Percentiles rank a stretch among this genome's conserved stretches.
Evolutionary conservation across 345 rosid genomes (phyloP).

Genomic region (Atalantia buxifolia): DNA sequence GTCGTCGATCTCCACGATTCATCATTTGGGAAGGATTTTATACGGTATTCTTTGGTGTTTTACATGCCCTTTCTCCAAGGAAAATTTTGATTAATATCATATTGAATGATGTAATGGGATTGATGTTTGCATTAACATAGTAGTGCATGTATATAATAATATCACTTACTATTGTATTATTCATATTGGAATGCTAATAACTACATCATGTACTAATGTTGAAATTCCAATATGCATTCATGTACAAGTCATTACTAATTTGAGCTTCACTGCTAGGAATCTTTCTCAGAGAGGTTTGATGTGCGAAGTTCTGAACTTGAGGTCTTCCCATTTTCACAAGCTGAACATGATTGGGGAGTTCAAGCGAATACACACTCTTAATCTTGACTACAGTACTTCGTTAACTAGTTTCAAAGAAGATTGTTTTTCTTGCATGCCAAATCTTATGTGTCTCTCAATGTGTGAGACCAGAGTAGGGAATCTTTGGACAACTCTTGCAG

Average conservation of each 20-base stretch:
- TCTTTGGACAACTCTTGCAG: conserved; percentile 81
- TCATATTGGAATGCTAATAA: not conserved
- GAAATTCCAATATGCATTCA: not conserved
- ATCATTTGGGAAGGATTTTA: conserved; percentile 62
- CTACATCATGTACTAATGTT: not conserved
- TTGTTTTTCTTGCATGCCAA: conserved; percentile 86
- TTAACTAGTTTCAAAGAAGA: conserved; percentile 68
- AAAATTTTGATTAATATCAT: not conserved
- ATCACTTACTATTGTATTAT: not conserved
- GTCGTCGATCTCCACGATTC: conserved; percentile 53
- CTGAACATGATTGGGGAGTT: conserved; percentile 86
- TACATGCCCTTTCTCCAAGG: conserved; percentile 10
- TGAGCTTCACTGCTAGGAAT: conserved; percentile 47
- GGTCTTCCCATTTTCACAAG: conserved; percentile 58
- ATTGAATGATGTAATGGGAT: not conserved
- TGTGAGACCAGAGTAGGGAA: conserved; percentile 76
- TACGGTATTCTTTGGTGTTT: conserved; percentile 45
- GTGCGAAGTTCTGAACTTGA: conserved; percentile 70
- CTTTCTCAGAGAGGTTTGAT: conserved; percentile 62
- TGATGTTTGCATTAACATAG: not conserved
- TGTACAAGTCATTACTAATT: conserved; percentile 4
- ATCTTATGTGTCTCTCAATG: conserved; percentile 68
- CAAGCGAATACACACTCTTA: conserved; percentile 54
- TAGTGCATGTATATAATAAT: not conserved
- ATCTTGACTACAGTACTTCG: conserved; percentile 65